A percentile compares a stretch with the other conserved stretches of the same genome.
Conservation (phyloP, 2,329 filamentous ascomycete species). For the Zymoseptoria ardabiliae region DNA sequence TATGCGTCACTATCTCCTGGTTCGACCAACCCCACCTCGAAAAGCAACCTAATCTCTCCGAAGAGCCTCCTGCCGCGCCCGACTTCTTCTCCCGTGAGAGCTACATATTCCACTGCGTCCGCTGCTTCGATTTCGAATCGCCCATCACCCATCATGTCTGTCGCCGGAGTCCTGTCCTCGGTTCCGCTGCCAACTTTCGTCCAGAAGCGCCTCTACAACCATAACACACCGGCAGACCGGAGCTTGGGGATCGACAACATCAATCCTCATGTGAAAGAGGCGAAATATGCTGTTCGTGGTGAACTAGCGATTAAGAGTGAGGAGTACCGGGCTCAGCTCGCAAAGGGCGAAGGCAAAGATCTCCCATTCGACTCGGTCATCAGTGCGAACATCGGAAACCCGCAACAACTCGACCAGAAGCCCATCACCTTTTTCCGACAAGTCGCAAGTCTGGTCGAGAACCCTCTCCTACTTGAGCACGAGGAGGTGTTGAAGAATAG, state of each 20-base stretch:
- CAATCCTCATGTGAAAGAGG: constrained; percentile 78
- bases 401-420: constrained; percentile 97
- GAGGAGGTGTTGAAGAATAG: constrained; percentile 66
- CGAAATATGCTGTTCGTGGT: constrained; percentile 93
- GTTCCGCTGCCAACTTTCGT: constrained; percentile 20
- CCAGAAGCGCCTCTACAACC: constrained; percentile 17
- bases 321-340: constrained; percentile 70
- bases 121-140: not conserved
- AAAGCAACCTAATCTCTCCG: not conserved
- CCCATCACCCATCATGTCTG: not conserved
- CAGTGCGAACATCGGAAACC: constrained; percentile 97
- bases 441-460: constrained; percentile 86
- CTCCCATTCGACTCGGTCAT: constrained; percentile 88
- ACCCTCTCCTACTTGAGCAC: constrained; percentile 76
- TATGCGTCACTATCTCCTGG: not conserved
- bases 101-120: not conserved
- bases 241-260: constrained; percentile 72
- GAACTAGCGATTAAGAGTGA: constrained; percentile 92
- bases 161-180: constrained; percentile 12
- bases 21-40: not conserved
- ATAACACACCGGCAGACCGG: constrained; percentile 8
- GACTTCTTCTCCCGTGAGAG: not conserved
- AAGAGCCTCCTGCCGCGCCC: not conserved
- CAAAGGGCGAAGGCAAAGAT: constrained; percentile 49
- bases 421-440: constrained; percentile 99